Evolutionary conservation across 2,329 filamentous ascomycete species (phyloP).

Genomic region (Aspergillus pseudonomiae): DNA sequence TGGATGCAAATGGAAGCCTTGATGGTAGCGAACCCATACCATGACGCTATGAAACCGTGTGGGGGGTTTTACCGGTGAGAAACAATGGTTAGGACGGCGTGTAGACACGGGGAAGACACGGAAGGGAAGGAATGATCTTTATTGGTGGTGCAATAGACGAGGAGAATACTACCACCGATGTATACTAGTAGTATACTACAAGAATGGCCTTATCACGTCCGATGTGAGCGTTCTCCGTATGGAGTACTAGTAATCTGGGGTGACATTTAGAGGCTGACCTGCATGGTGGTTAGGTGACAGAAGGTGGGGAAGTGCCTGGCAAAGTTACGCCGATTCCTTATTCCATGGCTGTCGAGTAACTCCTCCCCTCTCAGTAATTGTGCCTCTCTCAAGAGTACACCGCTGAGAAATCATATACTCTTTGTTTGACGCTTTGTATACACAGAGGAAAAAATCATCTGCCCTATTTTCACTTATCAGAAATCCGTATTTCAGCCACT

Average conservation of each 20-base stretch:
- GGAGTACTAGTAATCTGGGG: slow-evolving; percentile 9
- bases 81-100: slow-evolving; percentile 23
- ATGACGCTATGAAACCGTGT: slow-evolving; percentile 33
- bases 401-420: not conserved
- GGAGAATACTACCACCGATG: not conserved
- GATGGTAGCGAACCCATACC: slow-evolving; percentile 15
- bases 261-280: slow-evolving; percentile 7
- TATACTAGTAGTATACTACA: not conserved
- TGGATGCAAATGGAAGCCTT: slow-evolving; percentile 2
- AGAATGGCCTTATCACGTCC: not conserved
- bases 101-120: slow-evolving; percentile 13
- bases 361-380: too few relatives aligned
- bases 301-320: not conserved
- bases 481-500: not conserved
- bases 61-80: slow-evolving; percentile 27
- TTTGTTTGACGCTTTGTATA: not conserved
- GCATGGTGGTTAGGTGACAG: slow-evolving; percentile 3
- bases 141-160: not conserved
- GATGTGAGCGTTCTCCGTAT: not conserved
- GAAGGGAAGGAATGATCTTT: slow-evolving; percentile 4
- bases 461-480: not conserved
- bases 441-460: not conserved
- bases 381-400: not conserved
- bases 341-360: not conserved
- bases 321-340: not conserved